Conservation (phyloP, 2,329 filamentous ascomycete genomes). For the Aquanectria penicillioides region DNA sequence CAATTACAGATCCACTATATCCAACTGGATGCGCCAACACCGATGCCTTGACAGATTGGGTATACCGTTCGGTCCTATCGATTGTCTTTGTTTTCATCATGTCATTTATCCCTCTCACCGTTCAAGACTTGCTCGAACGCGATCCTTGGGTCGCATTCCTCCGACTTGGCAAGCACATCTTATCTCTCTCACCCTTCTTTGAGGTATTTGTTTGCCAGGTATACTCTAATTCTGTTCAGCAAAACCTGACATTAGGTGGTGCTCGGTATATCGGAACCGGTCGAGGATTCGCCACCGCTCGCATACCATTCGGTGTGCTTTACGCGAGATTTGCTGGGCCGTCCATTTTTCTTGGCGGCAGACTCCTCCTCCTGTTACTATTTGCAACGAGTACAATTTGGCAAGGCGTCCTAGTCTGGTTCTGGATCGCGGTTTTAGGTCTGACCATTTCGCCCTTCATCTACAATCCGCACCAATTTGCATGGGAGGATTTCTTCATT, state of each 20-base stretch:
- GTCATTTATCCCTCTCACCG: slow-evolving; percentile 90
- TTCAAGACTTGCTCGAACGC: slow-evolving; percentile 95
- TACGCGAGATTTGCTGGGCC: slow-evolving; percentile 98
- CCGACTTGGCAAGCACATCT: slow-evolving; percentile 95
- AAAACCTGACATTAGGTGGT: slow-evolving; percentile 95
- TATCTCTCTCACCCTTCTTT: slow-evolving; percentile 93
- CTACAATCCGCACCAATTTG: slow-evolving; percentile 98
- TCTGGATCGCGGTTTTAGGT: slow-evolving; percentile 93
- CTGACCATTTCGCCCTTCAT: slow-evolving; percentile 93
- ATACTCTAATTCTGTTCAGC: slow-evolving; percentile 94
- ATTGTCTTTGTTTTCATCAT: slow-evolving; percentile 99
- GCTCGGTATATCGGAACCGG: slow-evolving; percentile 98
- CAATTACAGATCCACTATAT: slow-evolving; percentile 86
- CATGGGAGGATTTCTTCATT: slow-evolving; percentile 99
- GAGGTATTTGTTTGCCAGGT: slow-evolving; percentile 99
- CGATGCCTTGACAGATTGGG: slow-evolving; percentile 88
- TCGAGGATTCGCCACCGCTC: slow-evolving; percentile 97
- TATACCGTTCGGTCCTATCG: slow-evolving; percentile 91
- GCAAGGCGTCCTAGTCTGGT: slow-evolving; percentile 90
- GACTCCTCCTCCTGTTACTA: slow-evolving; percentile 91
- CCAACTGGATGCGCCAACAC: slow-evolving; percentile 93
- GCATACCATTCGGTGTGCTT: slow-evolving; percentile 95
- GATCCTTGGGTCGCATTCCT: slow-evolving; percentile 91
- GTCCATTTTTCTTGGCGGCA: slow-evolving; percentile 93
- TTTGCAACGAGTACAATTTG: slow-evolving; percentile 94